Conservation (phyloP, 2,329 filamentous ascomycete species). For the Cercospora berteroae region DNA sequence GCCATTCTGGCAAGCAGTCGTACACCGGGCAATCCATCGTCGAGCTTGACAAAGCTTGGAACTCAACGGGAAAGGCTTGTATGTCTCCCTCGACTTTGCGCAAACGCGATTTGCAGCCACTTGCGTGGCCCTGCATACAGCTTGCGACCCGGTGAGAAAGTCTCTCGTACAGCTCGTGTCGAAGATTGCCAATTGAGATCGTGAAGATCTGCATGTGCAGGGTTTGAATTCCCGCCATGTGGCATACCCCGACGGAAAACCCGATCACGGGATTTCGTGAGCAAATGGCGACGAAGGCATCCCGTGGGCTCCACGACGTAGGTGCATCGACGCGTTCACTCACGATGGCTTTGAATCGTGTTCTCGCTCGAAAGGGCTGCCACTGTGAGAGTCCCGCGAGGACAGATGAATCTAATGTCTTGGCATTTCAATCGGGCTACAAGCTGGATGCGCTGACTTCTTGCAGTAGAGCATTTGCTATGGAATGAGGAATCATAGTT, state of each 20-base stretch:
- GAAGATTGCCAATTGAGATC: neutral
- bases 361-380: neutral
- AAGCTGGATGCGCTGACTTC: neutral
- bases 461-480: neutral
- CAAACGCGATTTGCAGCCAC: neutral
- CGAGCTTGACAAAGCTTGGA: neutral
- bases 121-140: neutral
- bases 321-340: neutral
- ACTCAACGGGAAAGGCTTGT: neutral
- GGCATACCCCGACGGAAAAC: neutral
- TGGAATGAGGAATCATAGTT: neutral
- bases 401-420: neutral
- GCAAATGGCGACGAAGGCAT: neutral
- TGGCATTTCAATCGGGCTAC: neutral
- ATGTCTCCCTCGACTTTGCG: neutral
- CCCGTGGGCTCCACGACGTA: neutral
- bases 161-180: neutral
- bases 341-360: neutral
- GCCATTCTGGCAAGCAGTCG: neutral
- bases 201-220: neutral
- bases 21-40: neutral
- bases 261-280: conserved; percentile 1
- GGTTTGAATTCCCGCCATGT: neutral
- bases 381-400: neutral
- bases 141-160: neutral